Base-by-base conservation (phyloP, 148 eudicot species). In the Chenopodium formosanum region DNA sequence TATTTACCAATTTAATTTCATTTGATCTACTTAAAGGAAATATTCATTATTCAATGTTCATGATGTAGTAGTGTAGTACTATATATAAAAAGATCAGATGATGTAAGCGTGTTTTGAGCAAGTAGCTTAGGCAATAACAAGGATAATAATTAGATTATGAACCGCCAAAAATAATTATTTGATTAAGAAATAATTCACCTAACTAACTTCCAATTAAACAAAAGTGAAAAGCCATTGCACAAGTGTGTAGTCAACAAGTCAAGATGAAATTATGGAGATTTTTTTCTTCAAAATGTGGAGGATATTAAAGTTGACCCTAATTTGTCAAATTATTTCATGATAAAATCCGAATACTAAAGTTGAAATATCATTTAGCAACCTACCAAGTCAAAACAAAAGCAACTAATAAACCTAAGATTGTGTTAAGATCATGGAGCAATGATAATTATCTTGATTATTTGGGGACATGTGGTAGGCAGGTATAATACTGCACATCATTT, bases 81-180 rank as follows among this genome's bases (percentile, higher is more conserved):
- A 34, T 12, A 12, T 53, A 31, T 7, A 31, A 68, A 19, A 29
- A 25, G 66, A 1, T 40, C n/a, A 48, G 50, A 62, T 70, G 62
- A 73, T 70, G 82, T 77, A 81, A 84, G 56, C 72, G 46, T 77
- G 70, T 82, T 62, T 69, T 48, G 52, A 60, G 34, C 71, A 64
- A 40, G 6, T 34, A 34, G 37, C 37, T 31, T 72, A 70, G 34
- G 25, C 63, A 44, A 82, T 56, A 2, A 77, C 70, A 50, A 40
- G 44, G 22, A 22, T 53, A 58, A 83, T 73, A 48, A 79, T 79
- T 78, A 76, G 52, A 80, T 44, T 62, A 32, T 23, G 13, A 68
- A 44, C 34, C 31, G 64, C 29, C 9, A 66, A 70, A 40, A 83
- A 44, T 47, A 83, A 44, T 47, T 46, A 78, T 46, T 62, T 29